phyloP scores from a whole-genome alignment of 2,329 filamentous ascomycete species.

The Stagonosporopsis vannaccii region DNA sequence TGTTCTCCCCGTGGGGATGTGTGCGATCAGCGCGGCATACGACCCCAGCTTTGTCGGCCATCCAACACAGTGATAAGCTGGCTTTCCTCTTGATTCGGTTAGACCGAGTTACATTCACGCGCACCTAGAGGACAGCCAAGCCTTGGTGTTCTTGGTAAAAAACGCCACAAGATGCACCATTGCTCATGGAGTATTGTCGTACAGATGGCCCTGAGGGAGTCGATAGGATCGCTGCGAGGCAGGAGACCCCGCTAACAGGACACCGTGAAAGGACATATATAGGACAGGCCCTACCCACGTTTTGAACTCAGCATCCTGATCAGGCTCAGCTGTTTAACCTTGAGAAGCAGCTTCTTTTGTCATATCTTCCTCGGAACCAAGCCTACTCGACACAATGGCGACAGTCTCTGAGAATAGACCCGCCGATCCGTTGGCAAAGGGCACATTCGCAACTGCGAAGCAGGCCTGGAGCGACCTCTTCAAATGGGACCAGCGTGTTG shows the following conservation, averaged over 20 bases:
- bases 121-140: constrained; percentile 21
- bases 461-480: constrained; percentile 72
- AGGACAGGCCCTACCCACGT: constrained; percentile 18
- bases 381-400: constrained; percentile 33
- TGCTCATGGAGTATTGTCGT: constrained; percentile 24
- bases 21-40: constrained; percentile 28
- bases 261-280: constrained; percentile 29
- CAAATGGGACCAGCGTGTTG: constrained; percentile 76
- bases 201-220: constrained; percentile 28
- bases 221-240: constrained; percentile 25
- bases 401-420: constrained; percentile 52
- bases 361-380: constrained; percentile 13
- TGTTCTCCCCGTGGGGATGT: constrained; percentile 35
- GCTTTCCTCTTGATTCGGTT: constrained; percentile 20
- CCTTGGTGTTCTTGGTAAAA: constrained; percentile 39
- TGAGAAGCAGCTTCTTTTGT: constrained; percentile 12
- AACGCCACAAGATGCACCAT: constrained; percentile 27
- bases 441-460: constrained; percentile 68
- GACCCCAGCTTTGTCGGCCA: constrained; percentile 9
- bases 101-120: constrained; percentile 34
- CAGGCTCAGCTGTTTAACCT: constrained; percentile 26
- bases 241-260: constrained; percentile 15
- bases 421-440: constrained; percentile 73
- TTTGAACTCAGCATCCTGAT: constrained; percentile 21
- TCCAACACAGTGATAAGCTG: neutral